Evolutionary conservation across 129 eudicot genomes (phyloP).

Genomic region (Flaveria ramosissima): DNA sequence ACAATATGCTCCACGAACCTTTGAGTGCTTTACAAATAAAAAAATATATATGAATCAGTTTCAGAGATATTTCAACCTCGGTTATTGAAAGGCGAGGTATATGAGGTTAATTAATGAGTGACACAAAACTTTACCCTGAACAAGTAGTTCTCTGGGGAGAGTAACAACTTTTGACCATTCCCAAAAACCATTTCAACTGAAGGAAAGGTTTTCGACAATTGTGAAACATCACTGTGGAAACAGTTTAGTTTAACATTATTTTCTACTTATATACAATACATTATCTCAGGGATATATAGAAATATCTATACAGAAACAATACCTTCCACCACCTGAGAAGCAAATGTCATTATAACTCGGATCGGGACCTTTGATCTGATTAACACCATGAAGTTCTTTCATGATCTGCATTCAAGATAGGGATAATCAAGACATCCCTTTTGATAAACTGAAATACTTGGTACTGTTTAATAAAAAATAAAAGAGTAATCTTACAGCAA

Average conservation of each 20-base stretch:
- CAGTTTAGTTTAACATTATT: constrained; percentile 9
- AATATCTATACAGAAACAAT: constrained; percentile 14
- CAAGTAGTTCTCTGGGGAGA: constrained; percentile 95
- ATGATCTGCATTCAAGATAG: constrained; percentile 51
- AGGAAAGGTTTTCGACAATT: constrained; percentile 80
- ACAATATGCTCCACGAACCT: constrained; percentile 91
- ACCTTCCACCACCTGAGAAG: constrained; percentile 97
- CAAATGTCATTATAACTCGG: constrained; percentile 95
- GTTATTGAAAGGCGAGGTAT: too few species aligned
- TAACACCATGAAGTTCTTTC: constrained; percentile 59
- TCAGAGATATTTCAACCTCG: too few species aligned
- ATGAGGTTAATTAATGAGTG: not conserved
- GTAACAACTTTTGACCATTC: constrained; percentile 68
- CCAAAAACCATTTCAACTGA: constrained; percentile 86
- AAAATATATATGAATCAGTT: not conserved
- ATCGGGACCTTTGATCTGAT: constrained; percentile 84
- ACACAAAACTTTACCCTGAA: constrained; percentile 59
- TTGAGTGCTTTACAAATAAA: constrained; percentile 62
- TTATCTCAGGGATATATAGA: not conserved
- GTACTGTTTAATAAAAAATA: not conserved
- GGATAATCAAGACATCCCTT: not conserved
- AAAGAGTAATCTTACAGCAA: constrained; percentile 61
- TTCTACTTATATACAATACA: not conserved
- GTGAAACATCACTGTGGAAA: constrained; percentile 67
- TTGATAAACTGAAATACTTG: not conserved